Evolutionary conservation across 345 rosid genomes (phyloP).

Genomic region (Mallotus nudiflorus): DNA sequence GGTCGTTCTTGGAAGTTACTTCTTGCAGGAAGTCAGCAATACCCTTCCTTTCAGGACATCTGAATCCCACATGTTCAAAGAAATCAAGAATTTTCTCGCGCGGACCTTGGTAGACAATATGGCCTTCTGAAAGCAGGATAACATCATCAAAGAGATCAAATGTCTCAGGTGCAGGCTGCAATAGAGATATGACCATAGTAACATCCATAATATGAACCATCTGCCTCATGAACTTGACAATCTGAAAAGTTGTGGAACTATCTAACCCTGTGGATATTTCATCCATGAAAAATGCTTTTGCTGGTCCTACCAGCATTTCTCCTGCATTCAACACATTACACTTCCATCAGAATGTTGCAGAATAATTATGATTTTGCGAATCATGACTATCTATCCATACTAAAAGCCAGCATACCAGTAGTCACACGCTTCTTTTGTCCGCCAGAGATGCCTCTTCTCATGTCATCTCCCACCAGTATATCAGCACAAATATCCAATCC

Average conservation of each 20-base stretch:
- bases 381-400: neutral
- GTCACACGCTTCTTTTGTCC: slow-evolving; percentile 54
- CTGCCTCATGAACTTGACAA: slow-evolving; percentile 44
- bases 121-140: slow-evolving; percentile 68
- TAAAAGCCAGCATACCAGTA: slow-evolving; percentile 23
- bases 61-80: slow-evolving; percentile 72
- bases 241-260: slow-evolving; percentile 52
- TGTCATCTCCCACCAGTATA: slow-evolving; percentile 46
- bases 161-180: slow-evolving; percentile 56
- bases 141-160: slow-evolving; percentile 79
- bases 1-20: slow-evolving; percentile 76
- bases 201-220: slow-evolving; percentile 48
- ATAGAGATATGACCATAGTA: slow-evolving; percentile 45
- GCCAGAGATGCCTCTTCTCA: slow-evolving; percentile 54
- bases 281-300: slow-evolving; percentile 50
- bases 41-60: slow-evolving; percentile 73
- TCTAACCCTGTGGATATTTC: slow-evolving; percentile 60
- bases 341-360: neutral
- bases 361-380: neutral
- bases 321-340: slow-evolving; percentile 21
- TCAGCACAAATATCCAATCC: slow-evolving; percentile 48
- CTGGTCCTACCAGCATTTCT: slow-evolving; percentile 50
- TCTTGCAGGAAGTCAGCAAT: slow-evolving; percentile 81
- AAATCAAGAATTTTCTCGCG: slow-evolving; percentile 61
- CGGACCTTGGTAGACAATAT: slow-evolving; percentile 71